These are phyloP conservation scores for Eimeria brunetti DNA, from an alignment of 169 alveolate genomes.

Conservation along the genomic window DNA sequence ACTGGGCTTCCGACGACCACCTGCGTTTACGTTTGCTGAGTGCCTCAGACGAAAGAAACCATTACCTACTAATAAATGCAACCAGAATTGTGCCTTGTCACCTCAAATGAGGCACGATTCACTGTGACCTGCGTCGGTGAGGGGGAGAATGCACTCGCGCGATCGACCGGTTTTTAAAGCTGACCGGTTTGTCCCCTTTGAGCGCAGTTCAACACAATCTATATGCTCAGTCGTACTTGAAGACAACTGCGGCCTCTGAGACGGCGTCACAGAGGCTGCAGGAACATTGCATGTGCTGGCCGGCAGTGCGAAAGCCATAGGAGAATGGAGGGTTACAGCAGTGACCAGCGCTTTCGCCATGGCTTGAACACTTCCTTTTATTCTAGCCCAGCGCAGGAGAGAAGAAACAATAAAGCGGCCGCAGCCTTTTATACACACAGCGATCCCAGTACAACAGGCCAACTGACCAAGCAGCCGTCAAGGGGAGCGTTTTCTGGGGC, in stretches of 20 bases:
- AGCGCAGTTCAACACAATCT: neutral
- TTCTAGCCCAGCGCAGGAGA: neutral
- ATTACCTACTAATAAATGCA: neutral
- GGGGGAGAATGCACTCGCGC: constrained; percentile 12
- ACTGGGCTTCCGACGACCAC: neutral
- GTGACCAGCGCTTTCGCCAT: neutral
- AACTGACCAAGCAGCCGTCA: neutral
- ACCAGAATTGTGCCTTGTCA: neutral
- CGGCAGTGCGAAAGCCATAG: neutral
- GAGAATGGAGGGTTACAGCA: neutral
- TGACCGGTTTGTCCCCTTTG: neutral
- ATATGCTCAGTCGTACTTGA: neutral
- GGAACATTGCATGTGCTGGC: neutral
- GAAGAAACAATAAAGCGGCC: neutral
- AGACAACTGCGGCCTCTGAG: neutral
- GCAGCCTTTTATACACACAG: neutral
- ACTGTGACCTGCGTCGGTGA: constrained; percentile 1
- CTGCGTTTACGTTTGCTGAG: neutral
- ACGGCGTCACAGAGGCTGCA: neutral
- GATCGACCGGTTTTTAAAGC: neutral
- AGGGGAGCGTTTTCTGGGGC: neutral
- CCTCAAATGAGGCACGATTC: constrained; percentile 22
- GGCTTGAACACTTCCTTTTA: neutral
- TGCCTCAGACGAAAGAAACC: neutral
- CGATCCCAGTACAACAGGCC: neutral